Evolutionary conservation across 202 grass and related monocot species (phyloP), one percentile per base, ranked within the genome.

Genomic region (Dendrocalamus latiflorus): DNA sequence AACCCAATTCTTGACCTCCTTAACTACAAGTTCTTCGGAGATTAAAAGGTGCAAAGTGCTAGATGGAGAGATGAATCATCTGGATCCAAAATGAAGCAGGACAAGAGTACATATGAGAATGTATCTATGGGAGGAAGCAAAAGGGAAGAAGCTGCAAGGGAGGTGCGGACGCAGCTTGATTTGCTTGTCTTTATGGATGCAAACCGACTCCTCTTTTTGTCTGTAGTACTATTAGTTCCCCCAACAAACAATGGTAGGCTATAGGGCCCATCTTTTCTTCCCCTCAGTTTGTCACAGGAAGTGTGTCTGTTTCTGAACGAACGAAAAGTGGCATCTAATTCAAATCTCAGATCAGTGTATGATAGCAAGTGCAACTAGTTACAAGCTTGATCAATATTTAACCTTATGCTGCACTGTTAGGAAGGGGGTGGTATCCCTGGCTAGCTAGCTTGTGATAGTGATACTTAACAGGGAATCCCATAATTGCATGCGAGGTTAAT

Each of bases 181-280:
- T 70, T 87, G 62, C 54, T 77, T 87, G 85, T 76, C 65, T 77
- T 77, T 87, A 77, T 82, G 79, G 72, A 71, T 71, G 51, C 49
- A 39, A 8, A 59, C 41, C 63, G 72, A 70, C 64, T 45, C 49
- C 8, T 38, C 18, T 42, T 15, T 47, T 86, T 68, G 61, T 69
- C 62, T 66, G 41, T 61, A 68, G n/a, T 50, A 69, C 41, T 69
- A 59, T 43, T 67, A 57, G 77, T 43, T 41, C 57, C 70, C 36
- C 61, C 42, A 62, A 72, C 80, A 4, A 71, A 82, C 39, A 37
- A 36, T 50, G 26, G 55, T 62, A 21, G 14, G 18, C 13, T 51
- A 14, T 26, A 48, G 78, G 70, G n/a, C 62, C 77, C 79, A 69
- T 65, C 43, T 58, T 51, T 51, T 86, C 54, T 41, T 21, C 34